Evolutionary conservation across 2,329 filamentous ascomycete genomes (phyloP).

Genomic region (Scedosporium boydii): DNA sequence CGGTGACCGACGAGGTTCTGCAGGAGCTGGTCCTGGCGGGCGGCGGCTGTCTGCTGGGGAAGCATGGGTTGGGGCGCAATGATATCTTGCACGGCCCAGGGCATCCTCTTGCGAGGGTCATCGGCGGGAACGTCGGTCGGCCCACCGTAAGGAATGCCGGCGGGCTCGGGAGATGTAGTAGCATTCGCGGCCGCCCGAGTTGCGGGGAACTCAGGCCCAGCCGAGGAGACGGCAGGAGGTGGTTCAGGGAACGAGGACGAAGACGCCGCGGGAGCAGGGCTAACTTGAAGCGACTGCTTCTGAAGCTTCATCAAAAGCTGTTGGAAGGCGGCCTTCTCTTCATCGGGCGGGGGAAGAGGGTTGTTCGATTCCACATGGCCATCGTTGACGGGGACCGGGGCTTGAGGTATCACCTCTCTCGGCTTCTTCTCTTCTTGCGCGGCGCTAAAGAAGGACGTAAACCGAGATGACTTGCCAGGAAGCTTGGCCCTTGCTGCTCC

Average conservation of each 20-base stretch:
- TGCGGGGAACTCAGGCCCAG: conserved; percentile 7
- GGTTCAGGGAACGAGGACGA: conserved; percentile 15
- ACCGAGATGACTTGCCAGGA: conserved; percentile 64
- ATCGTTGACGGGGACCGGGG: conserved; percentile 5
- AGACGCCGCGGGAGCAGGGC: conserved; percentile 28
- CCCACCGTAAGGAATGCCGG: background rate
- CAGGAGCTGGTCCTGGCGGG: conserved; percentile 49
- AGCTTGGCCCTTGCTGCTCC: conserved; percentile 35
- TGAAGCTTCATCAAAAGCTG: conserved; percentile 76
- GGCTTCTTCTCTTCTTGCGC: conserved; percentile 9
- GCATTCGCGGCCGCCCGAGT: conserved; percentile 13
- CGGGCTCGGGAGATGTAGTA: background rate
- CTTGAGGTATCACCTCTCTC: conserved; percentile 6
- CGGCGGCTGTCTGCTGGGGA: conserved; percentile 35
- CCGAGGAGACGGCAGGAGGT: conserved; percentile 11
- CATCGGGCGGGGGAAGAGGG: conserved; percentile 35
- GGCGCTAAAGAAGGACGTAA: conserved; percentile 68
- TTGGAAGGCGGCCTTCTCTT: conserved; percentile 80
- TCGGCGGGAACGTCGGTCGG: conserved; percentile 12
- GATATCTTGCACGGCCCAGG: conserved; percentile 36
- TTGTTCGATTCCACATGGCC: conserved; percentile 7
- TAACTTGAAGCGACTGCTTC: conserved; percentile 34
- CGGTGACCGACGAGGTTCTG: conserved; percentile 51
- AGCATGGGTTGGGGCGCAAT: conserved; percentile 36
- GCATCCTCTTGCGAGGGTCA: conserved; percentile 1